phyloP scores from a whole-genome alignment of 75 land plant species.

The Cunninghamia lanceolata region DNA sequence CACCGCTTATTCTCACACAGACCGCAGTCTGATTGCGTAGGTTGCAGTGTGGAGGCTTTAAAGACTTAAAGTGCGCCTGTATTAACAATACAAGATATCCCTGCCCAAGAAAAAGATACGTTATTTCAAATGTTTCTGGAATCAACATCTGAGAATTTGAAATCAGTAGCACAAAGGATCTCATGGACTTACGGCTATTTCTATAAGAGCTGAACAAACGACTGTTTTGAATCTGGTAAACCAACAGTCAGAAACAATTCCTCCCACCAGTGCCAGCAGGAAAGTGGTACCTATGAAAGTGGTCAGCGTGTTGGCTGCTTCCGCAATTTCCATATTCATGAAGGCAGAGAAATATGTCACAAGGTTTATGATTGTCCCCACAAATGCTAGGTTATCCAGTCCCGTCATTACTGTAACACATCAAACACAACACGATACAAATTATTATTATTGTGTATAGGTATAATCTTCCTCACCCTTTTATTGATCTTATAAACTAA shows the following conservation, averaged over 20 bases:
- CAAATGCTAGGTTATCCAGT: conserved; percentile 29
- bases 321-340: conserved; percentile 21
- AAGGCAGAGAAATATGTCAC: conserved; percentile 20
- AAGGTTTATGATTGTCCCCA: conserved; percentile 22
- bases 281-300: conserved; percentile 41
- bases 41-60: conserved; percentile 56
- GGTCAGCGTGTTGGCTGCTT: conserved; percentile 27
- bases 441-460: no score
- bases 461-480: no score
- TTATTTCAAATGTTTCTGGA: no score
- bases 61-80: conserved; percentile 50
- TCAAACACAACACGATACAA: background rate
- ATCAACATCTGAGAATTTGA: no score
- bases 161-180: no score
- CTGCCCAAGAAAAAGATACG: conserved; percentile 23
- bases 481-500: no score
- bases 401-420: conserved; percentile 21
- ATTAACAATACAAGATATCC: conserved; percentile 70
- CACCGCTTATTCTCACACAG: conserved; percentile 36
- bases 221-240: conserved; percentile 18
- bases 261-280: conserved; percentile 30
- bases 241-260: conserved; percentile 30
- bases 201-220: conserved; percentile 12
- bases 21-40: background rate
- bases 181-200: conserved; percentile 15